Evolutionary conservation across 2,329 filamentous ascomycete species (phyloP).

Genomic region (Knoxdaviesia proteae): DNA sequence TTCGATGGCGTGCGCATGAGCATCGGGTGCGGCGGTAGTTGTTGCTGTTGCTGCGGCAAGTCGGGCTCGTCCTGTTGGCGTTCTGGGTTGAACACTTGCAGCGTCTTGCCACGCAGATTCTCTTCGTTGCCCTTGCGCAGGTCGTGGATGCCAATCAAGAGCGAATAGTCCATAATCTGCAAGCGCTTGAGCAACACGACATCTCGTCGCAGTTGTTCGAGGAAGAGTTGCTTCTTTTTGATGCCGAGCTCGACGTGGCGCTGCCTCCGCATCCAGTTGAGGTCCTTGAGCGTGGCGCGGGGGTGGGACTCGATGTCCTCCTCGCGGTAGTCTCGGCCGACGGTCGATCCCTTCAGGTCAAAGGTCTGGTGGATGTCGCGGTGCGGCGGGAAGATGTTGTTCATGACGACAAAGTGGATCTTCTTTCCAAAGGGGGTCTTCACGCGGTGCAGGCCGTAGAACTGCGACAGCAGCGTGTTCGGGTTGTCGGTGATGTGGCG

Average conservation of each 20-base stretch:
- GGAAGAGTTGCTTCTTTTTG: slow-evolving; percentile 68
- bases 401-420: slow-evolving; percentile 99
- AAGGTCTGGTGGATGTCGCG: slow-evolving; percentile 95
- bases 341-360: slow-evolving; percentile 87
- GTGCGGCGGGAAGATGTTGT: slow-evolving; percentile 94
- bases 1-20: slow-evolving; percentile 84
- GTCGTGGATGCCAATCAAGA: slow-evolving; percentile 88
- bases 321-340: slow-evolving; percentile 79
- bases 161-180: slow-evolving; percentile 97
- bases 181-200: slow-evolving; percentile 70
- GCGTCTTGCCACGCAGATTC: slow-evolving; percentile 70
- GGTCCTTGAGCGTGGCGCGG: slow-evolving; percentile 79
- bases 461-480: slow-evolving; percentile 91
- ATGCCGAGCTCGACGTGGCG: slow-evolving; percentile 75
- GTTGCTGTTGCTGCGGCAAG: background rate
- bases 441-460: slow-evolving; percentile 90
- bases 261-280: slow-evolving; percentile 84
- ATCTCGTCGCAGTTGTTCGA: slow-evolving; percentile 74
- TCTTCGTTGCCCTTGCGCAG: slow-evolving; percentile 81
- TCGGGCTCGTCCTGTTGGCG: slow-evolving; percentile 31
- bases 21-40: slow-evolving; percentile 25
- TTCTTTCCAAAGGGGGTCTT: slow-evolving; percentile 97
- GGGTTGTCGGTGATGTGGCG: slow-evolving; percentile 81
- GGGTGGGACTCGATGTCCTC: slow-evolving; percentile 77
- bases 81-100: slow-evolving; percentile 83